Conservation (phyloP, 495 filamentous ascomycete genomes). For the Tuber magnatum region DNA sequence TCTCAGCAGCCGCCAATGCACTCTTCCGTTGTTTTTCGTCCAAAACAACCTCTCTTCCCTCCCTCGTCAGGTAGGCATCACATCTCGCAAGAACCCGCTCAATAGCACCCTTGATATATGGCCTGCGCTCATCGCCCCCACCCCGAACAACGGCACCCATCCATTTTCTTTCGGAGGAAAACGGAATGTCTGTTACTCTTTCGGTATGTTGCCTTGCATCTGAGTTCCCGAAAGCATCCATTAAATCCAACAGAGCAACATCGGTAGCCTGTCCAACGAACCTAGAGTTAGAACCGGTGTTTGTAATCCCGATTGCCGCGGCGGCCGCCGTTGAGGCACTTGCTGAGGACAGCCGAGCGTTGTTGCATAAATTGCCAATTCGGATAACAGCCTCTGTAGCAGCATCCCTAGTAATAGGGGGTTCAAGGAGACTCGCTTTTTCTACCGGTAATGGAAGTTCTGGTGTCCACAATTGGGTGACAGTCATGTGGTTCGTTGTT, state of each 20-base stretch:
- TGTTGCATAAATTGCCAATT: conserved; percentile 93
- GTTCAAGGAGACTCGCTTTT: conserved; percentile 45
- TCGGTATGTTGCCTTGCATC: conserved; percentile 78
- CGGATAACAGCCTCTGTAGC: conserved; percentile 56
- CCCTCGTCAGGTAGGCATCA: conserved; percentile 80
- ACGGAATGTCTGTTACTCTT: conserved; percentile 76
- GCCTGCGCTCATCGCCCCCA: conserved; percentile 44
- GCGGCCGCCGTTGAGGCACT: conserved; percentile 30
- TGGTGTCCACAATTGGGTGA: conserved; percentile 93
- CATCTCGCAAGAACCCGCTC: conserved; percentile 80
- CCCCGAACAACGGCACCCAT: conserved; percentile 82
- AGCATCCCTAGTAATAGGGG: conserved; percentile 27
- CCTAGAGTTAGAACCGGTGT: conserved; percentile 52
- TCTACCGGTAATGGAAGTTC: conserved; percentile 63
- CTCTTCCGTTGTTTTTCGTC: conserved; percentile 68
- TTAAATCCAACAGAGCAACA: conserved; percentile 84
- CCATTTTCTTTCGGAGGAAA: conserved; percentile 97
- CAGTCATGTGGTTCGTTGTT: conserved; percentile 97
- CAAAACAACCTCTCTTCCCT: conserved; percentile 78
- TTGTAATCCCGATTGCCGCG: conserved; percentile 32
- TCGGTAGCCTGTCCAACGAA: conserved; percentile 98
- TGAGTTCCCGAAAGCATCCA: conserved; percentile 82
- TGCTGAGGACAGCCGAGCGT: conserved; percentile 62
- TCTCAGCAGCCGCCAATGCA: conserved; percentile 72
- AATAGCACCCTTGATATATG: conserved; percentile 90